Evolutionary conservation across 129 eudicot species (phyloP).

Genomic region (Chrysanthemum seticuspe): DNA sequence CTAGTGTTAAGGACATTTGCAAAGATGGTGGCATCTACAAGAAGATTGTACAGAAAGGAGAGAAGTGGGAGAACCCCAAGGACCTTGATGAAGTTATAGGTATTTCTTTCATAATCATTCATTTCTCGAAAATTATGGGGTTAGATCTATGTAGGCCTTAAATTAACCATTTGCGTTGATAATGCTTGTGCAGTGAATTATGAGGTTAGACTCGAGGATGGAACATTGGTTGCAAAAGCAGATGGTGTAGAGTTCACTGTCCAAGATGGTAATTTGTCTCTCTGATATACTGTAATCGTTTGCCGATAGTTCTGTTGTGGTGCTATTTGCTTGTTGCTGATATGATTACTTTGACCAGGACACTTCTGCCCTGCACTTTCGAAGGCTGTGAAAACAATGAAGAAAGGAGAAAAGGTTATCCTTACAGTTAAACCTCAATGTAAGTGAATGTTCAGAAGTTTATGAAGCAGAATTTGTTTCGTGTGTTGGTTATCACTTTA

Average conservation of each 20-base stretch:
- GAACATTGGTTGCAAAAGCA: slow-evolving; percentile 63
- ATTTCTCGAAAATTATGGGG: neutral
- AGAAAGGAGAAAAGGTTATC: slow-evolving; percentile 82
- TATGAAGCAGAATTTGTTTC: neutral
- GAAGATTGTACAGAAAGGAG: slow-evolving; percentile 79
- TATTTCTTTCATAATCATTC: slow-evolving; percentile 18
- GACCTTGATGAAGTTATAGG: slow-evolving; percentile 96
- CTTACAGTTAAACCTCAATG: slow-evolving; percentile 89
- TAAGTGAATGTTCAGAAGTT: slow-evolving; percentile 30
- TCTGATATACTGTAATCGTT: neutral
- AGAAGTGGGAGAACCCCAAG: slow-evolving; percentile 95
- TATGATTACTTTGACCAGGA: slow-evolving; percentile 34
- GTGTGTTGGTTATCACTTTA: neutral
- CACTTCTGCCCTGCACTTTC: slow-evolving; percentile 85
- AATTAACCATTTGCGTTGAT: neutral
- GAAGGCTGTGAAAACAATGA: slow-evolving; percentile 92
- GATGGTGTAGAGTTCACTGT: slow-evolving; percentile 85
- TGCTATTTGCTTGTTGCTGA: neutral
- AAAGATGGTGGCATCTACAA: slow-evolving; percentile 96
- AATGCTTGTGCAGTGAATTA: slow-evolving; percentile 62
- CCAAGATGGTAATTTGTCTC: slow-evolving; percentile 48
- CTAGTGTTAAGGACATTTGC: slow-evolving; percentile 84
- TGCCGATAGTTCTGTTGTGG: neutral
- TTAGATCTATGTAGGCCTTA: neutral
- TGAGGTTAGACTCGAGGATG: slow-evolving; percentile 81